These are phyloP conservation scores for Curvularia lunata DNA, from an alignment of 2,329 filamentous ascomycete genomes.

Conservation along the genomic window DNA sequence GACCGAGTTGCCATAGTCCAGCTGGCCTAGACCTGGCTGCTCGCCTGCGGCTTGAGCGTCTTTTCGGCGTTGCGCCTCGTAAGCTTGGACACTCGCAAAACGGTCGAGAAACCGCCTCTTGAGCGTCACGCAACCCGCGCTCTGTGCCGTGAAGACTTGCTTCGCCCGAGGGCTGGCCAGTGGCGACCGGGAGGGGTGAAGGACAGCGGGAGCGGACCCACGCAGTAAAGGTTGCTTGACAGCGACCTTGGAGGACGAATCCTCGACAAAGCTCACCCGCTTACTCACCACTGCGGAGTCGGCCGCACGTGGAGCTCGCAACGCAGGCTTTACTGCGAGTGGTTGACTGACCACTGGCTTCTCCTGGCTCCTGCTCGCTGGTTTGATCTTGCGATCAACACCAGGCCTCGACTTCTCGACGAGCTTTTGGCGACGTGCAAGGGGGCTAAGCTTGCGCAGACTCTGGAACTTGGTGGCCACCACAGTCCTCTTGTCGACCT, in stretches of 20 bases:
- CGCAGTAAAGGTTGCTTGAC: slow-evolving; percentile 1
- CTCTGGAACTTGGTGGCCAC: neutral
- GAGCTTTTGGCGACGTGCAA: no score
- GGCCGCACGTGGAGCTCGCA: neutral
- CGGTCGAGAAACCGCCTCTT: slow-evolving; percentile 14
- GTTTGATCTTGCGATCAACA: neutral
- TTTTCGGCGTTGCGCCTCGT: slow-evolving; percentile 15
- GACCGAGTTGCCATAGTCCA: slow-evolving; percentile 21
- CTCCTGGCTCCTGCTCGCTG: no score
- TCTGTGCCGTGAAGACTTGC: slow-evolving; percentile 1
- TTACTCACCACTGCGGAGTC: neutral
- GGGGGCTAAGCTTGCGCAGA: no score
- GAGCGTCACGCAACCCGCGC: slow-evolving; percentile 5
- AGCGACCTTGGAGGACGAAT: slow-evolving; percentile 6
- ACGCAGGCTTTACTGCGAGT: neutral
- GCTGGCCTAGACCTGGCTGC: slow-evolving; percentile 8
- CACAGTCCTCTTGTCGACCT: neutral
- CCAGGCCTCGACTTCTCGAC: no score
- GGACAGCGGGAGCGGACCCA: neutral
- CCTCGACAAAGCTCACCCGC: slow-evolving; percentile 11
- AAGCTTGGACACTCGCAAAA: slow-evolving; percentile 19
- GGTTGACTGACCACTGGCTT: neutral
- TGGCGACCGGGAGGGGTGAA: neutral
- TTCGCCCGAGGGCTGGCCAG: neutral
- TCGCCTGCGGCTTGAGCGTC: slow-evolving; percentile 1